Conservation (phyloP, 2,329 filamentous ascomycete species). For the Pseudogymnoascus sp. region DNA sequence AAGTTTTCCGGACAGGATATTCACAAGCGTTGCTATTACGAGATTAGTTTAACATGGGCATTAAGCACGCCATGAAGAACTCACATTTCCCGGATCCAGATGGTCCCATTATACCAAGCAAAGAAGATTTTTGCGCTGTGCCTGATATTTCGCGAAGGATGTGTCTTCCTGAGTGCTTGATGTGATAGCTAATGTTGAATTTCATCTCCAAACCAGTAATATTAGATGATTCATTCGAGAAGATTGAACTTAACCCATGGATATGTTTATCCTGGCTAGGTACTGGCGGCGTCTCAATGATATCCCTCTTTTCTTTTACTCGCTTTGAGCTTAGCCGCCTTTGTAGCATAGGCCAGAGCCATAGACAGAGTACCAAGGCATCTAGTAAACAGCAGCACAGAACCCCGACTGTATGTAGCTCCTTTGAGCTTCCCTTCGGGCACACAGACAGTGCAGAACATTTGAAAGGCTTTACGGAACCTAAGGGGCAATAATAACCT, state of each 20-base stretch:
- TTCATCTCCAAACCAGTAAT: constrained; percentile 45
- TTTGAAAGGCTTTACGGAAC: constrained; percentile 38
- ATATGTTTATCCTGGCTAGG: constrained; percentile 26
- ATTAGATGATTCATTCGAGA: constrained; percentile 45
- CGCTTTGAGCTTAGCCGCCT: constrained; percentile 24
- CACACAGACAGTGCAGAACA: constrained; percentile 40
- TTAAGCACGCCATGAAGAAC: not conserved
- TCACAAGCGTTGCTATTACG: constrained; percentile 41
- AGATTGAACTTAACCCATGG: constrained; percentile 42
- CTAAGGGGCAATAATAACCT: constrained; percentile 43
- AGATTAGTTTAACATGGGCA: constrained; percentile 10
- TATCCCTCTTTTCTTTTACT: constrained; percentile 23
- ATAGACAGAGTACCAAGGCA: constrained; percentile 30
- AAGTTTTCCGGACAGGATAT: constrained; percentile 52
- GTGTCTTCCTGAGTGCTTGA: constrained; percentile 34
- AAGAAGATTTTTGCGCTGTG: constrained; percentile 42
- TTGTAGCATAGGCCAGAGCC: constrained; percentile 29
- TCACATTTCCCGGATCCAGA: constrained; percentile 48
- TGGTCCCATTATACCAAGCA: constrained; percentile 52
- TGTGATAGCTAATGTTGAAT: constrained; percentile 42
- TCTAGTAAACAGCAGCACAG: constrained; percentile 36
- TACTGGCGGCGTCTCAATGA: constrained; percentile 20
- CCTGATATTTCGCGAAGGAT: constrained; percentile 47
- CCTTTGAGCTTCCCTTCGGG: constrained; percentile 33
- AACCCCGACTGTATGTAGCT: constrained; percentile 38